Evolutionary conservation across 768 basidiomycete genomes (phyloP).

Genomic region (Cyclocybe cylindracea): DNA sequence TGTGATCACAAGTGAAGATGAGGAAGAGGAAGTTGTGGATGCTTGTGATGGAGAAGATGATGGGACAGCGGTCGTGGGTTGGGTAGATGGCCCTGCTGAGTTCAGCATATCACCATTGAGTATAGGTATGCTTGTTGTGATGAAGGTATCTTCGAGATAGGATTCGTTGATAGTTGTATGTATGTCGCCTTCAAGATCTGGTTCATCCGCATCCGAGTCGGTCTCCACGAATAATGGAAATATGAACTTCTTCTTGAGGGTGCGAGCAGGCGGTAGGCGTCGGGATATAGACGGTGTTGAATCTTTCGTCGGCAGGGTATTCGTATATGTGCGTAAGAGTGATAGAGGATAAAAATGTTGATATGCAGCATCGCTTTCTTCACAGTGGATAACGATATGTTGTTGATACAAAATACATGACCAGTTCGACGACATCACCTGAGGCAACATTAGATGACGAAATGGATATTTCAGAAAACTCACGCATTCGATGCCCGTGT

Average conservation of each 20-base stretch:
- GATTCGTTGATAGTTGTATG: constrained; percentile 1
- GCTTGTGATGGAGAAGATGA: constrained; percentile 12
- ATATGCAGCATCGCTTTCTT: constrained; percentile 63
- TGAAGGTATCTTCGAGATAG: neutral
- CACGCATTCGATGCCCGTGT: constrained; percentile 75
- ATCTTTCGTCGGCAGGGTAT: constrained; percentile 22
- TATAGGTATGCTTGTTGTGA: constrained; percentile 5
- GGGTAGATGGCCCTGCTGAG: constrained; percentile 3
- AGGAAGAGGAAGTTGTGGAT: constrained; percentile 9
- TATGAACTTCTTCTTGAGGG: constrained; percentile 52
- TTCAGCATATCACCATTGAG: constrained; percentile 9
- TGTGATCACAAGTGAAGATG: constrained; percentile 1
- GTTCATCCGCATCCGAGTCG: constrained; percentile 8
- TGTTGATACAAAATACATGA: constrained; percentile 68
- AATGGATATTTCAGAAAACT: constrained; percentile 26
- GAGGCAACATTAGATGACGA: constrained; percentile 1
- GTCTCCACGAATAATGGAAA: constrained; percentile 35
- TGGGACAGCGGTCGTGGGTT: neutral
- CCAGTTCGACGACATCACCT: constrained; percentile 75
- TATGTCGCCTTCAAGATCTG: constrained; percentile 11
- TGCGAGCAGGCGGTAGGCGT: constrained; percentile 43
- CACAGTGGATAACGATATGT: constrained; percentile 74
- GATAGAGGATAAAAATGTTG: constrained; percentile 70
- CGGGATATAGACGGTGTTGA: constrained; percentile 41
- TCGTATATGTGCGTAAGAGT: constrained; percentile 35